Evolutionary conservation across 73 alveolate species (phyloP).

Genomic region (Paramecium biaurelia): DNA sequence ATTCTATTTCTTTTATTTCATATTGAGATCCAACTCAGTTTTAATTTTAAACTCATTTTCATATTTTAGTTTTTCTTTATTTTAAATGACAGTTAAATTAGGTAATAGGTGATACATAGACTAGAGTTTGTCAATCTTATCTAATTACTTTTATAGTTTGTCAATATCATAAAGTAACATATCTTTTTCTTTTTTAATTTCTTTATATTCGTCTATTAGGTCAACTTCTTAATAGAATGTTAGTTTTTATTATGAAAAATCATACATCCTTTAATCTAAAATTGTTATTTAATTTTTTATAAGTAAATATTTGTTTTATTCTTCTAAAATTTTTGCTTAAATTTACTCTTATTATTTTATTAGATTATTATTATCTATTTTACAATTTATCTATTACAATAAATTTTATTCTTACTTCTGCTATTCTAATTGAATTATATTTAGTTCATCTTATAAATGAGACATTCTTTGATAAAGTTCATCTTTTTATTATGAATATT

Average conservation of each 20-base stretch:
- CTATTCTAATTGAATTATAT: not conserved
- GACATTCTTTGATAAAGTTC: not conserved
- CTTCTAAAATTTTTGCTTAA: not conserved
- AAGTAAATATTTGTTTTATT: not conserved
- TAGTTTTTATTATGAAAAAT: not conserved
- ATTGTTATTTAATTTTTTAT: not conserved
- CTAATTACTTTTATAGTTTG: not conserved
- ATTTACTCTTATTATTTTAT: not conserved
- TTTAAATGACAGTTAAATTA: not conserved
- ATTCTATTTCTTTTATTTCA: not conserved
- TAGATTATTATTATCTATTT: not conserved
- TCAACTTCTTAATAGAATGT: not conserved
- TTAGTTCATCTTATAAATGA: not conserved
- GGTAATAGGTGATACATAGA: not conserved
- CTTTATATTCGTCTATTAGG: not conserved
- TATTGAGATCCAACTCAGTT: not conserved
- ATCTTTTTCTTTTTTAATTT: not conserved
- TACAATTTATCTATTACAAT: not conserved
- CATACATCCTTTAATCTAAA: not conserved
- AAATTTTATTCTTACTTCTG: not conserved
- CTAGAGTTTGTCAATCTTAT: not conserved
- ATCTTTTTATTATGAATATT: not conserved
- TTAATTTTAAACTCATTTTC: not conserved
- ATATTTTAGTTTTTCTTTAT: not conserved
- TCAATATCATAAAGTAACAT: not conserved